Conservation (phyloP, 2,329 filamentous ascomycete species). For the Talaromyces sp. region DNA sequence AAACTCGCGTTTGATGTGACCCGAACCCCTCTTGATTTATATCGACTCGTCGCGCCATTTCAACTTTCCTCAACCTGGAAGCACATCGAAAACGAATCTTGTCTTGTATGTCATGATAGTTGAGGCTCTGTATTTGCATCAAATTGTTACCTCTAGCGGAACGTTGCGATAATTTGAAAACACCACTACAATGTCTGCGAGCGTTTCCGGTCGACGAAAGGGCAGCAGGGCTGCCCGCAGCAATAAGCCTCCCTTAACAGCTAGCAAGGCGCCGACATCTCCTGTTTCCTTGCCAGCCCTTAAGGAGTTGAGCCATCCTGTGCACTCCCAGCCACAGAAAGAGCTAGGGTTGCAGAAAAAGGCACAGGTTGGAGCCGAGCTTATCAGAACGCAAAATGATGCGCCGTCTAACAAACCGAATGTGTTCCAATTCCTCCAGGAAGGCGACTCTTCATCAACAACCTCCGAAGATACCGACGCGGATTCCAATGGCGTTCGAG, state of each 20-base stretch:
- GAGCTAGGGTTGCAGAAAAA: background rate
- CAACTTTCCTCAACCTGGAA: background rate
- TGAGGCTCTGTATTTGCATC: background rate
- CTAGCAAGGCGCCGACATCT: background rate
- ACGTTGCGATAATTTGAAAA: background rate
- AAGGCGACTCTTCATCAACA: conserved; percentile 16
- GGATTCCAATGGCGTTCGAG: conserved; percentile 27
- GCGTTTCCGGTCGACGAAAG: conserved; percentile 17
- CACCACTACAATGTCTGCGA: conserved; percentile 11
- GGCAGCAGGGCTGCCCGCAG: conserved; percentile 7
- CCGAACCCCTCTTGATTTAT: background rate
- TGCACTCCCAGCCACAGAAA: background rate
- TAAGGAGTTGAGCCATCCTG: background rate
- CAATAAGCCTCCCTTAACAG: background rate
- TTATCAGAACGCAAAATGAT: conserved; percentile 5
- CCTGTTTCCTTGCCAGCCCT: conserved; percentile 1
- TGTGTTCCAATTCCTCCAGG: conserved; percentile 39
- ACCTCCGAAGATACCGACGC: conserved; percentile 5
- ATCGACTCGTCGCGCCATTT: background rate
- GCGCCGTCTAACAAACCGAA: conserved; percentile 25
- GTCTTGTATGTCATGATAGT: background rate
- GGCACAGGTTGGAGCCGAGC: background rate
- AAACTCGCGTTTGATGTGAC: background rate
- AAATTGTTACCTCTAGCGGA: conserved; percentile 2
- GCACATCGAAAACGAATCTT: background rate